Conservation (phyloP, 2,329 filamentous ascomycete species). For the Xenoacremonium recifei region DNA sequence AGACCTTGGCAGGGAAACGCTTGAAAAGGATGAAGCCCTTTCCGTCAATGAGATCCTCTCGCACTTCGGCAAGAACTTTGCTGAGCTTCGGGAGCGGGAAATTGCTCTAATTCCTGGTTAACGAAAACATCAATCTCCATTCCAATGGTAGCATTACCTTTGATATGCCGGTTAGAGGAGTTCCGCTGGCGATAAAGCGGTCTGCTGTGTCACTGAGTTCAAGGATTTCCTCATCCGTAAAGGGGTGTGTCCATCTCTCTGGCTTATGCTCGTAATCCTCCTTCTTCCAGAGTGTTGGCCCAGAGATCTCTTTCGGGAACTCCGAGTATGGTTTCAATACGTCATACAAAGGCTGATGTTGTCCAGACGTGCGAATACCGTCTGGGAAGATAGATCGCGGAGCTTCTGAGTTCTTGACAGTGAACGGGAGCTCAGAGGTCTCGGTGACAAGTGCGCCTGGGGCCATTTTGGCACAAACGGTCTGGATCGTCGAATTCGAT, state of each 20-base stretch:
- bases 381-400: slow-evolving; percentile 40
- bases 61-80: slow-evolving; percentile 33
- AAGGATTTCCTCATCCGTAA: slow-evolving; percentile 63
- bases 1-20: slow-evolving; percentile 72
- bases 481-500: background rate
- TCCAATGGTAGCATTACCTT: slow-evolving; percentile 15
- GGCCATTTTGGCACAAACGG: slow-evolving; percentile 15
- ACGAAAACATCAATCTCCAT: background rate
- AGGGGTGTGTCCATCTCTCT: slow-evolving; percentile 72
- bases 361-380: slow-evolving; percentile 60
- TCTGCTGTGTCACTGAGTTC: slow-evolving; percentile 69
- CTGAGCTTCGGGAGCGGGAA: slow-evolving; percentile 43
- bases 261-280: slow-evolving; percentile 64
- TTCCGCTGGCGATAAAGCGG: slow-evolving; percentile 62
- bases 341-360: slow-evolving; percentile 68
- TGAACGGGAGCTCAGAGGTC: slow-evolving; percentile 3
- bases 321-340: slow-evolving; percentile 62
- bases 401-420: slow-evolving; percentile 24
- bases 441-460: slow-evolving; percentile 24
- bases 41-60: slow-evolving; percentile 61
- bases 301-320: slow-evolving; percentile 70
- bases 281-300: slow-evolving; percentile 70
- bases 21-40: slow-evolving; percentile 92
- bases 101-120: slow-evolving; percentile 30
- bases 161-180: slow-evolving; percentile 67